Conservation (phyloP, 805 yeast genomes). For the Saccharomycopsis fibuligera region DNA sequence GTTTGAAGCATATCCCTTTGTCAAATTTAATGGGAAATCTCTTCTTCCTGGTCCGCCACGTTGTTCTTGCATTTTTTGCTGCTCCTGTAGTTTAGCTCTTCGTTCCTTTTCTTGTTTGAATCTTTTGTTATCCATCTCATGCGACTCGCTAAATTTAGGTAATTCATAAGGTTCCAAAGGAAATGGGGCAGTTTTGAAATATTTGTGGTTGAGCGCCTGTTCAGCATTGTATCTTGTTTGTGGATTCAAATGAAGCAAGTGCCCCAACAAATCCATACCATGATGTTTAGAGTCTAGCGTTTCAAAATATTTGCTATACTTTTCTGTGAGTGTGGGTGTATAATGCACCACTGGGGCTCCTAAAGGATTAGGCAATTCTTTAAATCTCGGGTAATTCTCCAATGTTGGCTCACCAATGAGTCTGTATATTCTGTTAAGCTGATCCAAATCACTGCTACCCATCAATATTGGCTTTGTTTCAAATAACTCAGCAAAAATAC, state of each 20-base stretch:
- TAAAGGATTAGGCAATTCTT: constrained; percentile 55
- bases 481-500: constrained; percentile 90
- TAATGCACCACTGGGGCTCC: constrained; percentile 25
- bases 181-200: constrained; percentile 60
- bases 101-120: constrained; percentile 32
- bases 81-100: neutral
- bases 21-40: too few species aligned
- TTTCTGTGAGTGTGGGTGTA: constrained; percentile 39
- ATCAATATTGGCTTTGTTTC: constrained; percentile 75
- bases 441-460: constrained; percentile 84
- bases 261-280: constrained; percentile 50
- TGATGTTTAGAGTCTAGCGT: constrained; percentile 21
- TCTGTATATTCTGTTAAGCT: constrained; percentile 72
- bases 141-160: constrained; percentile 64
- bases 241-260: constrained; percentile 68
- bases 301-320: constrained; percentile 38
- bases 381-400: constrained; percentile 22
- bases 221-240: constrained; percentile 66
- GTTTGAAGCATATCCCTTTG: too few species aligned
- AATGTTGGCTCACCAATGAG: constrained; percentile 74
- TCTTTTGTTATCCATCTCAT: constrained; percentile 73
- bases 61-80: neutral
- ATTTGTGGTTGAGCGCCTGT: constrained; percentile 66
- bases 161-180: constrained; percentile 48
- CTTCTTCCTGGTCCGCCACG: neutral